These are phyloP conservation scores for Eimeria necatrix DNA, from an alignment of 169 alveolate species.

Conservation along the genomic window DNA sequence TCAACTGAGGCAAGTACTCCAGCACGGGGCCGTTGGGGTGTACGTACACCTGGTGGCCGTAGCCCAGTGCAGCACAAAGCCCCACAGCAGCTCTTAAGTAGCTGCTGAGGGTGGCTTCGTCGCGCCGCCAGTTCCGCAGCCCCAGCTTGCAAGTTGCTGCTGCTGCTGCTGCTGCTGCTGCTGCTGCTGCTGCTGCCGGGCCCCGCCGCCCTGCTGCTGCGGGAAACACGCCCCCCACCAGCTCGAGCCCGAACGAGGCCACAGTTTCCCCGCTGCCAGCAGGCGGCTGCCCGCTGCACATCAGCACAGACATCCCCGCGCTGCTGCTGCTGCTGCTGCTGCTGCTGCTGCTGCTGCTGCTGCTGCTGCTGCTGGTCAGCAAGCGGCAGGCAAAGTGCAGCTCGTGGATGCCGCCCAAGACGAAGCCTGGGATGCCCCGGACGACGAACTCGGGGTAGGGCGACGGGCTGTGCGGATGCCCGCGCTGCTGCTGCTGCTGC, in stretches of 20 bases:
- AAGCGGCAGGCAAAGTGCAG: background rate
- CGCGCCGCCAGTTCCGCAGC: background rate
- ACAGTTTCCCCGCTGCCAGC: background rate
- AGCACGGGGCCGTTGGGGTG: background rate
- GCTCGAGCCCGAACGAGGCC: background rate
- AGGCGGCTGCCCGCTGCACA: slow-evolving; percentile 22
- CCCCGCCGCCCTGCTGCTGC: background rate
- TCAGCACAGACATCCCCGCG: background rate
- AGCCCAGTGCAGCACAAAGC: slow-evolving; percentile 44
- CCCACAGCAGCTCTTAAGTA: slow-evolving; percentile 41
- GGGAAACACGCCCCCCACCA: background rate
- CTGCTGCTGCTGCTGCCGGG: background rate
- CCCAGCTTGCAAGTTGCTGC: background rate
- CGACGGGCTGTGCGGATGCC: background rate
- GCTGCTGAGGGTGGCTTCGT: background rate
- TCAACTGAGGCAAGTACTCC: slow-evolving; percentile 14
- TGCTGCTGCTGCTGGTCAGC: background rate
- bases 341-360: slow-evolving; percentile 4
- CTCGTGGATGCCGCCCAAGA: background rate
- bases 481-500: background rate
- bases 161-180: background rate
- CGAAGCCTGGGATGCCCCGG: background rate
- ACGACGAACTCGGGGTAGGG: background rate
- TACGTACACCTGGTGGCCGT: slow-evolving; percentile 19
- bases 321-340: slow-evolving; percentile 38